phyloP scores from a whole-genome alignment of 208 protist genomes.

The Crithidia expoeki region DNA sequence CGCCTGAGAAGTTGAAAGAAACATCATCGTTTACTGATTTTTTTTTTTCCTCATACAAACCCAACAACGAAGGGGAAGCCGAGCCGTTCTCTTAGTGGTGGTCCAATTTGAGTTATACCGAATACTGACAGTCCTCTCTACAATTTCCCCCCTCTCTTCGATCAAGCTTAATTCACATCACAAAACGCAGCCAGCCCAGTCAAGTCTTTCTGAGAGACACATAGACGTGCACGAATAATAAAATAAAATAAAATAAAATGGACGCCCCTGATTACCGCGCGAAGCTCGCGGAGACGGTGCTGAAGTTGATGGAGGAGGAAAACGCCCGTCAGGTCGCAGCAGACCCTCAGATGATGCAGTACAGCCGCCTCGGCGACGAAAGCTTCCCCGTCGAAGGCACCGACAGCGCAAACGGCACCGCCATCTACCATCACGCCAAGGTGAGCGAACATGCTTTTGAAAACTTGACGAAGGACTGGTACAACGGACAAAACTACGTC shows the following conservation, averaged over 20 bases:
- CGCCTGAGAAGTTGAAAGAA: no score
- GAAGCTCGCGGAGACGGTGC: slow-evolving; percentile 43
- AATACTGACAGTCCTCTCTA: no score
- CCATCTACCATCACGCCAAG: slow-evolving; percentile 51
- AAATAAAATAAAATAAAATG: slow-evolving; percentile 3
- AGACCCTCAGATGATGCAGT: slow-evolving; percentile 36
- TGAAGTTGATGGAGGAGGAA: slow-evolving; percentile 49
- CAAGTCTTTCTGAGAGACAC: neutral
- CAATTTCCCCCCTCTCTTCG: no score
- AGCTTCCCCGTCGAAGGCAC: slow-evolving; percentile 32
- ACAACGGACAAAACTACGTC: slow-evolving; percentile 45
- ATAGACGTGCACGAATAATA: slow-evolving; percentile 11
- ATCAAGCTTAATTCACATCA: no score
- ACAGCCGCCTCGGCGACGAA: slow-evolving; percentile 38
- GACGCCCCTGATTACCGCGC: slow-evolving; percentile 16
- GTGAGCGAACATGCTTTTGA: slow-evolving; percentile 39
- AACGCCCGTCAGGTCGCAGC: slow-evolving; percentile 33
- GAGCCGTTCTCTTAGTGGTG: no score
- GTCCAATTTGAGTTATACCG: no score
- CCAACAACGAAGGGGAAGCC: no score
- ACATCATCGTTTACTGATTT: no score
- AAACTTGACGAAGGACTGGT: slow-evolving; percentile 38
- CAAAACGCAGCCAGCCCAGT: neutral
- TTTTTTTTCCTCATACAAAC: no score
- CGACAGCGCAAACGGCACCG: slow-evolving; percentile 29